These are phyloP conservation scores for Fusarium praegraminearum DNA, from an alignment of 2,329 filamentous ascomycete genomes.

Conservation along the genomic window DNA sequence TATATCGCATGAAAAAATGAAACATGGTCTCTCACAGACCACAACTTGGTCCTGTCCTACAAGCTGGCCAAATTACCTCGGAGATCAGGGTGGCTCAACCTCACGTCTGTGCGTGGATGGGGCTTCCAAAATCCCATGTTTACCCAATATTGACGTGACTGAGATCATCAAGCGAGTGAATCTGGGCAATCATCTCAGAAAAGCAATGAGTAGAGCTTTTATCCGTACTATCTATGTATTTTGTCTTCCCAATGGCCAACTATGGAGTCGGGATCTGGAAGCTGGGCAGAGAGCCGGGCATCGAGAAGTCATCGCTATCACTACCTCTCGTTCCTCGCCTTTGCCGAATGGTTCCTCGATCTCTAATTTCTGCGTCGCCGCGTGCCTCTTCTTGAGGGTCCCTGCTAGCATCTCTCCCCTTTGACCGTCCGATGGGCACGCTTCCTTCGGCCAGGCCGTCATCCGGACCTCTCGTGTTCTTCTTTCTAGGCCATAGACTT, in stretches of 20 bases:
- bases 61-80: conserved; percentile 16
- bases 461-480: conserved; percentile 81
- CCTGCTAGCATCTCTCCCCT: conserved; percentile 65
- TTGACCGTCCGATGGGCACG: conserved; percentile 64
- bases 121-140: conserved; percentile 1
- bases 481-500: conserved; percentile 85
- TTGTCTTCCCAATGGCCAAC: conserved; percentile 16
- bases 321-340: conserved; percentile 53
- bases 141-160: conserved; percentile 1
- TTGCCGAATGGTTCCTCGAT: conserved; percentile 55
- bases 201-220: conserved; percentile 14
- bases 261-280: conserved; percentile 49
- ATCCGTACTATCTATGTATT: background rate
- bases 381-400: conserved; percentile 65
- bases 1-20: conserved; percentile 26
- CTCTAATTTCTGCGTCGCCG: conserved; percentile 58
- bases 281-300: conserved; percentile 62
- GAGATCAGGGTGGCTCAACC: conserved; percentile 3
- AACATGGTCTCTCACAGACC: conserved; percentile 21
- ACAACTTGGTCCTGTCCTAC: conserved; percentile 3
- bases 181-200: background rate
- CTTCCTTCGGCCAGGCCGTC: conserved; percentile 63
- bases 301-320: conserved; percentile 57
- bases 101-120: conserved; percentile 24
- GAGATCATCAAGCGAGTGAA: conserved; percentile 2